phyloP scores from a whole-genome alignment of 805 yeast species.

The Candida rishiriensis region DNA sequence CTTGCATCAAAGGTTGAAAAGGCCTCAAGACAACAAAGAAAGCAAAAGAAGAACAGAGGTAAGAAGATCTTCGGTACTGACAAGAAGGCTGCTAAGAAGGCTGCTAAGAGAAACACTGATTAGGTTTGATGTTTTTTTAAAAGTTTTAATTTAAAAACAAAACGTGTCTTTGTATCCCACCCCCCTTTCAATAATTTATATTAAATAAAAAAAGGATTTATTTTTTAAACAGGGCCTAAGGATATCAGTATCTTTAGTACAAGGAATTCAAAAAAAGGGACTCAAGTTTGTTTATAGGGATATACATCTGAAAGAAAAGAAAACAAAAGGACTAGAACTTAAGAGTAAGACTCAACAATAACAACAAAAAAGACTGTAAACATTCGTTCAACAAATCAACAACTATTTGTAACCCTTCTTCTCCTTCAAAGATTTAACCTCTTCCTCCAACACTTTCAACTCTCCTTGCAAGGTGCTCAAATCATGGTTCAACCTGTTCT shows the following conservation, averaged over 20 bases:
- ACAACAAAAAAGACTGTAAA: neutral
- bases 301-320: constrained; percentile 1
- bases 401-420: constrained; percentile 39
- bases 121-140: constrained; percentile 30
- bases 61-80: constrained; percentile 99
- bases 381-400: neutral
- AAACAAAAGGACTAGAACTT: too few species aligned
- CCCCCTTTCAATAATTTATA: neutral
- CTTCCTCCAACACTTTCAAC: constrained; percentile 70
- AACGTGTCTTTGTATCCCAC: neutral
- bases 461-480: constrained; percentile 82
- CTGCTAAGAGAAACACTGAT: constrained; percentile 87
- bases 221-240: too few species aligned
- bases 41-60: constrained; percentile 99
- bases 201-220: neutral
- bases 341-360: constrained; percentile 2
- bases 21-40: constrained; percentile 99
- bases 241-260: too few species aligned
- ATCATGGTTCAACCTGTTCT: constrained; percentile 90
- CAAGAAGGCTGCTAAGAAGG: constrained; percentile 86
- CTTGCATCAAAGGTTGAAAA: constrained; percentile 94
- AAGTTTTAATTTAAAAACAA: neutral
- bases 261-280: neutral
- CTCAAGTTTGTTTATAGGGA: neutral
- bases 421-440: constrained; percentile 58